Base-by-base conservation (phyloP, 306 rosid species). In the Comarum palustre region DNA sequence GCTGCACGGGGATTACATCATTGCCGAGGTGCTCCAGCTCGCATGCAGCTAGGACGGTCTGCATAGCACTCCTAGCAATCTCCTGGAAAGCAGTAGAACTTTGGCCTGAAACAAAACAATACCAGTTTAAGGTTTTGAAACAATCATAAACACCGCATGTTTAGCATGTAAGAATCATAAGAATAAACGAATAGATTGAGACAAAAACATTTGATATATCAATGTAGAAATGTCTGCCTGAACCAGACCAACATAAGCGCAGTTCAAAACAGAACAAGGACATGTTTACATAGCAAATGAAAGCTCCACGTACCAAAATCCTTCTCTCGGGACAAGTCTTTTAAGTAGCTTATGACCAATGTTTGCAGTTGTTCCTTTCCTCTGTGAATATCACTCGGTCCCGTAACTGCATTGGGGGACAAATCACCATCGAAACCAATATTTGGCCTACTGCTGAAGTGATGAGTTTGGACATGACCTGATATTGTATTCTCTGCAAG, bases 1-100 rank as follows among this genome's bases (percentile, higher is more conserved):
- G 86, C 16, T 88, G 81, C 74, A 85, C 81, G 4, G 73, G 14
- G 75, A 81, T 80, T 71, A 80, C 92, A 66, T 88, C 92, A 9
- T 74, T 85, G 70, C 76, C 75, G 64, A 54, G 74, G 72, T 94
- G 88, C 83, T 91, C 92, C 14, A 80, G 85, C 39, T 88, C 99
- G 69, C 93, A 89, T 36, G 91, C 96, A 13, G 95, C 91, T 48
- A 95, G 78, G 70, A 91, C 66, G 8, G 96, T 87, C 75, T 86
- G 83, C 13, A 80, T 76, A 39, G 91, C 91, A 73, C 87, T 88
- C 59, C 75, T 80, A 0, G 86, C 80, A 24, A 91, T 84, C 31
- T 87, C 90, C 77, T 78, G 75, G 47, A 82, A 81, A 66, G 87
- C 80, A 73, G 31, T 78, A 66, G 87, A 78, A 68, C 32, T 76